Percentiles rank a stretch among this genome's conserved stretches.
These are phyloP conservation scores for Podospora bellae-mahoneyi DNA, from an alignment of 495 filamentous ascomycete species.

Conservation along the genomic window DNA sequence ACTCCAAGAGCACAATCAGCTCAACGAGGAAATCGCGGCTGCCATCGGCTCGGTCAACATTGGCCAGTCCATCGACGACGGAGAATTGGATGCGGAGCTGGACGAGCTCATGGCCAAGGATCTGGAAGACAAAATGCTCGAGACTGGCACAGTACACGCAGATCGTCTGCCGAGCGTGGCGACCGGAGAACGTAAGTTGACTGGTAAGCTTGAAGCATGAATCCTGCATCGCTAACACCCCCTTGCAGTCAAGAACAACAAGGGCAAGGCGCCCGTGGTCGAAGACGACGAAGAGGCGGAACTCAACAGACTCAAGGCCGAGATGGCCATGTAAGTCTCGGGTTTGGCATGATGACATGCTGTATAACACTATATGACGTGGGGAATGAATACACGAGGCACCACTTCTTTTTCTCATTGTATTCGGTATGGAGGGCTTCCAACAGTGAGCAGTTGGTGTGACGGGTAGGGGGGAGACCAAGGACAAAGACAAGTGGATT, in stretches of 20 bases:
- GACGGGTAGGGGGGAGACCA: background rate
- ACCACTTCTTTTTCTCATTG: background rate
- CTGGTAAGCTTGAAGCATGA: background rate
- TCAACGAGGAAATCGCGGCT: constrained; percentile 86
- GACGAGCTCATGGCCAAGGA: constrained; percentile 77
- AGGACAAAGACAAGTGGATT: background rate
- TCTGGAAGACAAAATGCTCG: constrained; percentile 90
- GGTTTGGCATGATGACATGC: background rate
- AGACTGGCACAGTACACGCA: constrained; percentile 71
- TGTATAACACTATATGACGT: constrained; percentile 4
- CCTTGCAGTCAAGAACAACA: constrained; percentile 58
- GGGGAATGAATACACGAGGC: constrained; percentile 8
- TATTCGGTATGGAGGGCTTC: background rate
- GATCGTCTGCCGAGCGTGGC: constrained; percentile 67
- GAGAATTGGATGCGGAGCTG: constrained; percentile 76
- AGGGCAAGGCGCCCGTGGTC: constrained; percentile 54
- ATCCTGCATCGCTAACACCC: constrained; percentile 25
- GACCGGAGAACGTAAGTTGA: constrained; percentile 68
- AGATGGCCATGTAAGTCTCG: constrained; percentile 84
- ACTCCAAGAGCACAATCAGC: constrained; percentile 84
- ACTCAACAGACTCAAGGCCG: constrained; percentile 86
- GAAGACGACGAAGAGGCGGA: constrained; percentile 97
- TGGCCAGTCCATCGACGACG: constrained; percentile 76
- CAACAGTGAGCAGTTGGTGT: background rate
- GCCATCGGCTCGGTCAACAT: constrained; percentile 73